phyloP scores from a whole-genome alignment of 352 stramenopile species.

The Halophytophthora polymorphica region DNA sequence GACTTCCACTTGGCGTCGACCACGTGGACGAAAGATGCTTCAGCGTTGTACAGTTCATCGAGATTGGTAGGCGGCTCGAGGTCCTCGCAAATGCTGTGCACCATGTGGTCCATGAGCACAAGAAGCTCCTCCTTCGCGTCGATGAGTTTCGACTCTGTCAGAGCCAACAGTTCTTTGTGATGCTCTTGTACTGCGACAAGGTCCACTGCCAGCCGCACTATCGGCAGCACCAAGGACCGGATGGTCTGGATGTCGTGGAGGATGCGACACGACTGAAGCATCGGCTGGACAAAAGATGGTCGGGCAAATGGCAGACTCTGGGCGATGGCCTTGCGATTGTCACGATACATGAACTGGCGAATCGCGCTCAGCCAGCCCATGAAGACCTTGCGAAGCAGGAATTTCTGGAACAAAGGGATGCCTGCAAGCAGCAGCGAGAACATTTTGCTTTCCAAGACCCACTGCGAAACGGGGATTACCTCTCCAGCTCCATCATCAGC shows the following conservation, averaged over 20 bases:
- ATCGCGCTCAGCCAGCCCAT: slow-evolving; percentile 40
- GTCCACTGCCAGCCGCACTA: slow-evolving; percentile 21
- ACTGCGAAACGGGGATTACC: slow-evolving; percentile 59
- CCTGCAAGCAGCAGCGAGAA: slow-evolving; percentile 65
- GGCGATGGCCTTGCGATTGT: slow-evolving; percentile 33
- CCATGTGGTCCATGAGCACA: slow-evolving; percentile 43
- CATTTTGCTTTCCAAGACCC: slow-evolving; percentile 74
- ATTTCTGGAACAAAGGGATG: slow-evolving; percentile 75
- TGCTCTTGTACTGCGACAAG: slow-evolving; percentile 42
- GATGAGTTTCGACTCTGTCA: slow-evolving; percentile 56
- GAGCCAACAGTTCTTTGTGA: slow-evolving; percentile 33
- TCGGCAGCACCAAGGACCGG: slow-evolving; percentile 37
- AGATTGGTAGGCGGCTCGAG: slow-evolving; percentile 40
- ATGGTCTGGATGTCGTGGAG: slow-evolving; percentile 45
- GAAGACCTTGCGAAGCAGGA: slow-evolving; percentile 59
- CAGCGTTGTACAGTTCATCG: slow-evolving; percentile 47
- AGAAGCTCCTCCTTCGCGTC: slow-evolving; percentile 65
- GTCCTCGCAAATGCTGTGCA: slow-evolving; percentile 39
- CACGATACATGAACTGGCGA: slow-evolving; percentile 34
- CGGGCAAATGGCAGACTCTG: slow-evolving; percentile 37
- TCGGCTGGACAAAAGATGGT: slow-evolving; percentile 30
- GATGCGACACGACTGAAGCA: slow-evolving; percentile 34
- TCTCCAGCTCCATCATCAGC: slow-evolving; percentile 36
- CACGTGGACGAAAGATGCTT: slow-evolving; percentile 38
- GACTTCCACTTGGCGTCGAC: slow-evolving; percentile 65